A percentile compares a stretch with the other conserved stretches of the same genome.
Conservation (phyloP, 2,329 filamentous ascomycete species). For the Pezicula rhizophila region DNA sequence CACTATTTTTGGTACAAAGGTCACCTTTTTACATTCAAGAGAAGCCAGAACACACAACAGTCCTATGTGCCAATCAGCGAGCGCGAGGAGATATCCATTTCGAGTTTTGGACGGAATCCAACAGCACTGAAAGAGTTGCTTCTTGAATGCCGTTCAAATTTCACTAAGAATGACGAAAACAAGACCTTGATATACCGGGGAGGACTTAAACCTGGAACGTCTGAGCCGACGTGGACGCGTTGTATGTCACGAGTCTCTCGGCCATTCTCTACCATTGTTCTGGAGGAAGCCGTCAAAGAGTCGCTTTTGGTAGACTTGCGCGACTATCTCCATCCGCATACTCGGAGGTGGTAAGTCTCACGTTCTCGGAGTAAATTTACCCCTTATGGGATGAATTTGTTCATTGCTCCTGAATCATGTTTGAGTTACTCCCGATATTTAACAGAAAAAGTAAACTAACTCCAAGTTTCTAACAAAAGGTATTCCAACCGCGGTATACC, state of each 20-base stretch:
- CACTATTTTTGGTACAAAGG: conserved; percentile 65
- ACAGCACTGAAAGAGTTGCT: conserved; percentile 56
- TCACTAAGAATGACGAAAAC: conserved; percentile 50
- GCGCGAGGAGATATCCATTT: conserved; percentile 53
- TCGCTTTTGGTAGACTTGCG: conserved; percentile 53
- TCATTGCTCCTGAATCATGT: too few species aligned
- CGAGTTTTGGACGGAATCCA: conserved; percentile 56
- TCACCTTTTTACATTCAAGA: conserved; percentile 50
- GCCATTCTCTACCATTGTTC: conserved; percentile 60
- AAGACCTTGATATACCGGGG: conserved; percentile 63
- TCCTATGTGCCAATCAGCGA: conserved; percentile 39
- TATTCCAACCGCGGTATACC: conserved; percentile 80
- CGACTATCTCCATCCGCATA: conserved; percentile 57
- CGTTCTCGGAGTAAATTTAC: too few species aligned
- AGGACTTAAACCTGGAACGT: conserved; percentile 32
- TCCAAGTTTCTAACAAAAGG: too few species aligned
- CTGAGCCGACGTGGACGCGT: conserved; percentile 51
- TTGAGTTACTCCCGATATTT: too few species aligned
- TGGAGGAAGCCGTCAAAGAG: conserved; percentile 54
- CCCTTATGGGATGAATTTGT: too few species aligned
- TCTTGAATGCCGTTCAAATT: conserved; percentile 48
- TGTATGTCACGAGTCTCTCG: conserved; percentile 54
- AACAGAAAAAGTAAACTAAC: too few species aligned
- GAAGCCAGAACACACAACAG: conserved; percentile 42
- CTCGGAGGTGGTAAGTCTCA: conserved; percentile 52